Evolutionary conservation across 2,329 filamentous ascomycete genomes (phyloP).

Genomic region (Phialemoniopsis sp.): DNA sequence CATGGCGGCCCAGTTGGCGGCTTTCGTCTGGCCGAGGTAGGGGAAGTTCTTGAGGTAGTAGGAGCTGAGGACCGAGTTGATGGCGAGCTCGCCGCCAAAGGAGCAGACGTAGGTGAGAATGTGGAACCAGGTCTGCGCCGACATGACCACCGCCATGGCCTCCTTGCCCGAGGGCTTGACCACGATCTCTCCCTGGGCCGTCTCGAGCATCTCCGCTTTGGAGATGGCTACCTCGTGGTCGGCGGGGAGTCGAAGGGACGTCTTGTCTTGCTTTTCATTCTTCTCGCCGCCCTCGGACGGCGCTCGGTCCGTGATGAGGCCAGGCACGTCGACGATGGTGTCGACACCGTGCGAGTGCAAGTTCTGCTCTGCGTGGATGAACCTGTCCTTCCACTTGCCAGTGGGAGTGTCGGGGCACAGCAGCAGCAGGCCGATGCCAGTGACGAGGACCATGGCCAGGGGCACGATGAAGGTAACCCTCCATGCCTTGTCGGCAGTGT

Average conservation of each 20-base stretch:
- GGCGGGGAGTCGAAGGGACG: slow-evolving; percentile 8
- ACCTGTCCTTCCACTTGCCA: slow-evolving; percentile 75
- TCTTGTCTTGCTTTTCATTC: slow-evolving; percentile 12
- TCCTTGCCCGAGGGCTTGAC: slow-evolving; percentile 53
- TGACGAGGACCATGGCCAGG: slow-evolving; percentile 66
- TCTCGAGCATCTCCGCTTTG: slow-evolving; percentile 47
- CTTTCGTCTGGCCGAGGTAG: slow-evolving; percentile 47
- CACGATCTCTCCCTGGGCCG: slow-evolving; percentile 47
- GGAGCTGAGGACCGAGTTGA: slow-evolving; percentile 55
- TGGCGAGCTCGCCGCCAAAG: slow-evolving; percentile 58
- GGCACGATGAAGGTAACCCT: slow-evolving; percentile 81
- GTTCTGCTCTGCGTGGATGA: slow-evolving; percentile 51
- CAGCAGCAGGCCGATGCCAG: slow-evolving; percentile 65
- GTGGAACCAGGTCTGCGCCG: slow-evolving; percentile 51
- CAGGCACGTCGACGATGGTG: slow-evolving; percentile 47
- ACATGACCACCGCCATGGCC: slow-evolving; percentile 38
- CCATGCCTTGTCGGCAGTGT: slow-evolving; percentile 71
- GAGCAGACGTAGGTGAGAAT: slow-evolving; percentile 57
- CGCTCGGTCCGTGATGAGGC: slow-evolving; percentile 38
- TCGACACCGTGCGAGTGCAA: slow-evolving; percentile 40
- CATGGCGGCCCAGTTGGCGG: slow-evolving; percentile 63
- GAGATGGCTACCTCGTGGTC: slow-evolving; percentile 43
- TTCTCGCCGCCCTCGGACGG: slow-evolving; percentile 30
- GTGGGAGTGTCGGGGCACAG: slow-evolving; percentile 79
- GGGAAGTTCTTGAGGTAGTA: slow-evolving; percentile 61